Conservation (phyloP, 345 rosid species). For the Abelmoschus esculentus region DNA sequence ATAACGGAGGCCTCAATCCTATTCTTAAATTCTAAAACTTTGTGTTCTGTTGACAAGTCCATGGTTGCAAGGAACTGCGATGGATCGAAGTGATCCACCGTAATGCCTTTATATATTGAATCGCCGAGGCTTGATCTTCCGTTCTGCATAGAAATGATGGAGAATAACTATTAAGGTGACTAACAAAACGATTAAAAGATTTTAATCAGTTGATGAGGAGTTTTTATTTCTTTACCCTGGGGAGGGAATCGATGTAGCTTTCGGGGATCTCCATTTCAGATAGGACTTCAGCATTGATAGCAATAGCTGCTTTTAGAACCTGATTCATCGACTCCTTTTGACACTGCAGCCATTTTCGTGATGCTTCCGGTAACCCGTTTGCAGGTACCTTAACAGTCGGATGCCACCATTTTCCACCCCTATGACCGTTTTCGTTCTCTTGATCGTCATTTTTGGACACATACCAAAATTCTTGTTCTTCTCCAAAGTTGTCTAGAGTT, state of each 20-base stretch:
- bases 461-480: slow-evolving; percentile 80
- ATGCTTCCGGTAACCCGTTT: slow-evolving; percentile 54
- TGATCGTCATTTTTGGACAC: slow-evolving; percentile 45
- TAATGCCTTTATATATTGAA: slow-evolving; percentile 75
- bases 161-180: not conserved
- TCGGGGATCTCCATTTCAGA: slow-evolving; percentile 88
- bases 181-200: not conserved
- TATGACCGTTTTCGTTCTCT: slow-evolving; percentile 45
- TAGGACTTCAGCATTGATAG: slow-evolving; percentile 87
- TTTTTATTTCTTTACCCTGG: slow-evolving; percentile 47
- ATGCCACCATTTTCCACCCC: slow-evolving; percentile 93
- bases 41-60: slow-evolving; percentile 80
- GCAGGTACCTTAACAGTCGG: slow-evolving; percentile 76
- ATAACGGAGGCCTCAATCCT: slow-evolving; percentile 88
- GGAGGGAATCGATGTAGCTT: slow-evolving; percentile 83
- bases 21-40: slow-evolving; percentile 78
- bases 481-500: slow-evolving; percentile 53
- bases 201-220: not conserved
- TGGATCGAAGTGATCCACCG: slow-evolving; percentile 76
- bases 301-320: slow-evolving; percentile 92
- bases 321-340: slow-evolving; percentile 98
- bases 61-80: slow-evolving; percentile 59
- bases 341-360: slow-evolving; percentile 54
- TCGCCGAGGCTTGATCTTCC: slow-evolving; percentile 96
- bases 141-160: slow-evolving; percentile 32